Base-by-base conservation (phyloP, 352 stramenopile genomes). In the Globisporangium nodosum region DNA sequence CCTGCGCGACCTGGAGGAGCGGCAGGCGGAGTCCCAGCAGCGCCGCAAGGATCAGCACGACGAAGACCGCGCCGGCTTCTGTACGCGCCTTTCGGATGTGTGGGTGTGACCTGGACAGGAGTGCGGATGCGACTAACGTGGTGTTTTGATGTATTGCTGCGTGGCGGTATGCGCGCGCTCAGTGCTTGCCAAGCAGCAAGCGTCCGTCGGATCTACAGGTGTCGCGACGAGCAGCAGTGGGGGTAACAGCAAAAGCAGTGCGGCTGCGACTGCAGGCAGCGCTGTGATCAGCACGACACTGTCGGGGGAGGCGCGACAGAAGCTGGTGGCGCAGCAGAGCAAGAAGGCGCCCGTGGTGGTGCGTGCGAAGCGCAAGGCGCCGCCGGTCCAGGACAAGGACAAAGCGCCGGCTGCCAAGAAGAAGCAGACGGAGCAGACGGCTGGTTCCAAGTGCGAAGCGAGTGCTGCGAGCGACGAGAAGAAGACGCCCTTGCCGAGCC, bases 41-140 rank as follows among this genome's bases (percentile, higher is more conserved):
- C 69, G 73, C 18, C 70, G 80, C 30, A 77, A 88, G 51, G 67
- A 72, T 15, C 85, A 91, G 58, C 74, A 93, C 51, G 70, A 92
- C 20, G 72, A 89, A 20, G 85, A 95, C 58, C 66, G 88, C 16
- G 81, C 76, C 3, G 64, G 80, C 56, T 94, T 90, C 45, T 48
- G 82, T 92, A 79, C 58, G 78, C 66, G 30, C 5, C 3, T n/a
- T 39, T 5, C 7, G 42, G 42, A 47, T 21, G 15, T 7, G 42
- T 21, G 31, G 31, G 31, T 7, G 31, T 35, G 31, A 11, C 31
- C 8, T 35, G n/a, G 6, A 45, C 7, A 45, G 39, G 5, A 46
- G 40, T 46, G 40, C 13, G n/a, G 13, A 3, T n/a, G n/a, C 6
- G 5, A 16, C 9, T 18, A 4, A 16, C 9, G 42, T 24, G 30